Base-by-base conservation (phyloP, 768 basidiomycete genomes). In the Infundibulicybe gibba region DNA sequence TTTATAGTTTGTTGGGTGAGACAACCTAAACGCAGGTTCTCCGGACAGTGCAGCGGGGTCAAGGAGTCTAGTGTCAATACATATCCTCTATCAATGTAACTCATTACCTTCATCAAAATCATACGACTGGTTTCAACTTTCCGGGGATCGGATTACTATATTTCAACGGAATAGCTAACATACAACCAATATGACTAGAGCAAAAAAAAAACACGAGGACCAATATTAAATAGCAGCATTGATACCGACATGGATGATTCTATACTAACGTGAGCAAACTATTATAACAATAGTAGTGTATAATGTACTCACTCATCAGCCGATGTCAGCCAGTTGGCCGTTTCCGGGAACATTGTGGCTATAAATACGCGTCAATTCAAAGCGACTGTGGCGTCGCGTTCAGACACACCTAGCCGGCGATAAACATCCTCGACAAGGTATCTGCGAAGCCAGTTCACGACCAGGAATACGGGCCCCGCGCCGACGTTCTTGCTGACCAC, bases 341-440 rank as follows among this genome's bases (percentile, higher is more conserved):
- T 80, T 50, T 81, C 80, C 0, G 81, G 83, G 65, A 83, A 82
- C 73, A 83, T 79, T 0, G 72, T 75, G 2, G 69, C 79, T 78
- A 33, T 2, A 34, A 19, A 25, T 25, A 25, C 8, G 25, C 8
- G 5, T 5, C 34, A 17, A 17, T 20, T 17, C 11, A 38, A 1
- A 1, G 20, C 15, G 38, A 20, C 38, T 13, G 1, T 9, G 37
- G 20, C 8, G 38, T 39, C 38, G 20, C 6, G 20, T 20, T 13
- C 38, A 16, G 15, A 16, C 38, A 1, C 20, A 39, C 38, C 44
- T 16, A 45, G 44, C 8, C 44, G 44, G 10, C 33, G 44, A 15
- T 45, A 45, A 19, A 45, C 17, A 19, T 45, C 44, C 25, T 45
- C 44, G 4, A 45, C 20, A 17, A 45, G 30, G 13, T 30, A 37